Evolutionary conservation across 768 basidiomycete species (phyloP).

Genomic region (Fomitopsis serialis): DNA sequence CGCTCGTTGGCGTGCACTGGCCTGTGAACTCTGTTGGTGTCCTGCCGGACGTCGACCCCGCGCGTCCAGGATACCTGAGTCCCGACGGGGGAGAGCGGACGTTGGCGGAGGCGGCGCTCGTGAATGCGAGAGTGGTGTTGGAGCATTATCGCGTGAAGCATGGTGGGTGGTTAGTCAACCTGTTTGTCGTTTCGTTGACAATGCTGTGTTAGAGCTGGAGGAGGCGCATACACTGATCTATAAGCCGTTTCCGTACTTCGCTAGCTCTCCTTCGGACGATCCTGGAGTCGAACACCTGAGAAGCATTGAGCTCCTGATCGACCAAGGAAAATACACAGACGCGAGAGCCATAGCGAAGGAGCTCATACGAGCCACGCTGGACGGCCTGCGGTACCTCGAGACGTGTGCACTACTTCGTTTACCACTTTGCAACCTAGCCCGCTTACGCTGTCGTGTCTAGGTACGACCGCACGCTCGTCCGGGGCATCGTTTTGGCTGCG

Average conservation of each 20-base stretch:
- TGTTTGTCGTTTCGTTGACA: slow-evolving; percentile 2
- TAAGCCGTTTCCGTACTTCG: slow-evolving; percentile 51
- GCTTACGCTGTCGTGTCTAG: slow-evolving; percentile 18
- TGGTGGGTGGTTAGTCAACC: slow-evolving; percentile 35
- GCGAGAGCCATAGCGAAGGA: slow-evolving; percentile 44
- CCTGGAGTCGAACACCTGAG: slow-evolving; percentile 32
- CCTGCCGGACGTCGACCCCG: slow-evolving; percentile 67
- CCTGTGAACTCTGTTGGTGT: slow-evolving; percentile 83
- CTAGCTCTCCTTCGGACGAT: slow-evolving; percentile 25
- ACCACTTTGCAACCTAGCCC: neutral
- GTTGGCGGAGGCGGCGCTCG: slow-evolving; percentile 48
- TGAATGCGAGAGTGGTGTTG: slow-evolving; percentile 64
- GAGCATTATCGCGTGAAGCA: slow-evolving; percentile 79
- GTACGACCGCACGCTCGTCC: slow-evolving; percentile 73
- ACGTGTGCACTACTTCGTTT: slow-evolving; percentile 36
- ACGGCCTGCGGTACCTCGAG: slow-evolving; percentile 73
- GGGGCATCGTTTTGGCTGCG: slow-evolving; percentile 60
- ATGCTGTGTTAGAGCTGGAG: slow-evolving; percentile 48
- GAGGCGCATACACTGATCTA: slow-evolving; percentile 53
- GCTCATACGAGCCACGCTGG: slow-evolving; percentile 48
- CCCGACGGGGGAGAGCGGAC: slow-evolving; percentile 40
- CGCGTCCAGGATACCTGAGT: slow-evolving; percentile 51
- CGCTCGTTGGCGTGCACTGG: slow-evolving; percentile 66
- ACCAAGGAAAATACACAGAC: slow-evolving; percentile 35
- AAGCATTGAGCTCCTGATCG: slow-evolving; percentile 43